phyloP scores from a whole-genome alignment of 2,329 filamentous ascomycete species.

The Onygenales sp. region DNA sequence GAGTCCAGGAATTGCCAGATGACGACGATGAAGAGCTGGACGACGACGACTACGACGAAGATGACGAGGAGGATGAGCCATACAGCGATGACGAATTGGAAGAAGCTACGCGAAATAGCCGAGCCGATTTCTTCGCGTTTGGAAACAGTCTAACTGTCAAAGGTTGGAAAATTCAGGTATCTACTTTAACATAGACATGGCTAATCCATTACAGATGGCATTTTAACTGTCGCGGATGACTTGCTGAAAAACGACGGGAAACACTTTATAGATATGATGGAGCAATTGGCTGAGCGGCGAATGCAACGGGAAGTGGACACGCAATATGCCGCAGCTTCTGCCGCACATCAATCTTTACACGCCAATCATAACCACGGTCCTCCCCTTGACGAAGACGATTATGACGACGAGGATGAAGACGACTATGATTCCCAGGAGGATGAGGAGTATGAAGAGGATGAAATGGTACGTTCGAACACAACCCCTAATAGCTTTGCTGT shows the following conservation, averaged over 20 bases:
- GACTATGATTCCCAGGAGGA: slow-evolving; percentile 54
- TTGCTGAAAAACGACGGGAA: slow-evolving; percentile 97
- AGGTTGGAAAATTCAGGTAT: slow-evolving; percentile 35
- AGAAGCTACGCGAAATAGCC: slow-evolving; percentile 51
- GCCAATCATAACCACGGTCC: slow-evolving; percentile 67
- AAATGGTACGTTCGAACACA: slow-evolving; percentile 42
- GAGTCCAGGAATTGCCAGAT: slow-evolving; percentile 53
- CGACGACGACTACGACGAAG: slow-evolving; percentile 52
- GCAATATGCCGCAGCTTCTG: slow-evolving; percentile 54
- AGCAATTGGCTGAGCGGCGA: slow-evolving; percentile 90
- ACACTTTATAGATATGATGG: slow-evolving; percentile 99
- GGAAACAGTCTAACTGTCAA: slow-evolving; percentile 96
- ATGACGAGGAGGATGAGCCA: slow-evolving; percentile 61
- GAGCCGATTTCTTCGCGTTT: slow-evolving; percentile 90
- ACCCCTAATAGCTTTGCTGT: slow-evolving; percentile 27
- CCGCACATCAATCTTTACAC: slow-evolving; percentile 50
- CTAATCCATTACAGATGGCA: slow-evolving; percentile 57
- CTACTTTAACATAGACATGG: background rate
- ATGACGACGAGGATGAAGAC: slow-evolving; percentile 68
- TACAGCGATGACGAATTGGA: slow-evolving; percentile 57
- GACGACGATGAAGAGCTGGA: slow-evolving; percentile 48
- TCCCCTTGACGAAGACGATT: slow-evolving; percentile 61
- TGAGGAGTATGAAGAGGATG: slow-evolving; percentile 57
- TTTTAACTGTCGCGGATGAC: slow-evolving; percentile 97
- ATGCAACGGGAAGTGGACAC: slow-evolving; percentile 96